Evolutionary conservation across 768 basidiomycete genomes (phyloP).

Genomic region (Leccinellum luteum): DNA sequence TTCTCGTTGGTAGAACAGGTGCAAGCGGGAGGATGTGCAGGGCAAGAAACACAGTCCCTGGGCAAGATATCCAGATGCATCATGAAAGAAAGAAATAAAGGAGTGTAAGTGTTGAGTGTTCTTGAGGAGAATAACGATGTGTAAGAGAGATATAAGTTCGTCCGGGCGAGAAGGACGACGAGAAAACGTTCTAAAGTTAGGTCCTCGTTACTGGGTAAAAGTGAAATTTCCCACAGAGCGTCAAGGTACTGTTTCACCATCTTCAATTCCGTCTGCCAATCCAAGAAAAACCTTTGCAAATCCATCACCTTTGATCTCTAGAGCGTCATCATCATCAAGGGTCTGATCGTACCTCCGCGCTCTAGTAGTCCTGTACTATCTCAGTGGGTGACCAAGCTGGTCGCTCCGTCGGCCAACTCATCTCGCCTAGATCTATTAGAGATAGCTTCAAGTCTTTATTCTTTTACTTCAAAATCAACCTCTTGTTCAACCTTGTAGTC

Average conservation of each 20-base stretch:
- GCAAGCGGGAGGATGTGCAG: slow-evolving; percentile 47
- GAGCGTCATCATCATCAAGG: not conserved
- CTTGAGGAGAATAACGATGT: slow-evolving; percentile 16
- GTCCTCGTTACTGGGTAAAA: slow-evolving; percentile 5
- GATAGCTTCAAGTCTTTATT: not conserved
- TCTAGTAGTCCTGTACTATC: too few species aligned
- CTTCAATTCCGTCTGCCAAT: not conserved
- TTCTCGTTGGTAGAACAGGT: slow-evolving; percentile 52
- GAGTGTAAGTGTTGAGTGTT: slow-evolving; percentile 32
- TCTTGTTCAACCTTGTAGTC: not conserved
- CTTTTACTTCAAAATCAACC: not conserved
- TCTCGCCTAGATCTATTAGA: not conserved
- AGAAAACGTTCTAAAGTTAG: slow-evolving; percentile 1
- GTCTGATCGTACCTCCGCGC: not conserved
- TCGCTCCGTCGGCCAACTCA: not conserved
- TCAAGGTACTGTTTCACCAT: not conserved
- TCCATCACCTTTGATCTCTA: too few species aligned
- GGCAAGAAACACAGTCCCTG: slow-evolving; percentile 53
- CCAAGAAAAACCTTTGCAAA: not conserved
- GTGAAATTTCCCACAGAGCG: not conserved
- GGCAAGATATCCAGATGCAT: slow-evolving; percentile 36
- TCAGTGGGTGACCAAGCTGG: too few species aligned
- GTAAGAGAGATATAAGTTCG: slow-evolving; percentile 23
- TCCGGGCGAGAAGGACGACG: slow-evolving; percentile 9
- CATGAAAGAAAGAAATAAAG: slow-evolving; percentile 28